A percentile compares a stretch with the other conserved stretches of the same genome.
Conservation (phyloP, 1,284 basidiomycete species). For the Tremellales sp. region DNA sequence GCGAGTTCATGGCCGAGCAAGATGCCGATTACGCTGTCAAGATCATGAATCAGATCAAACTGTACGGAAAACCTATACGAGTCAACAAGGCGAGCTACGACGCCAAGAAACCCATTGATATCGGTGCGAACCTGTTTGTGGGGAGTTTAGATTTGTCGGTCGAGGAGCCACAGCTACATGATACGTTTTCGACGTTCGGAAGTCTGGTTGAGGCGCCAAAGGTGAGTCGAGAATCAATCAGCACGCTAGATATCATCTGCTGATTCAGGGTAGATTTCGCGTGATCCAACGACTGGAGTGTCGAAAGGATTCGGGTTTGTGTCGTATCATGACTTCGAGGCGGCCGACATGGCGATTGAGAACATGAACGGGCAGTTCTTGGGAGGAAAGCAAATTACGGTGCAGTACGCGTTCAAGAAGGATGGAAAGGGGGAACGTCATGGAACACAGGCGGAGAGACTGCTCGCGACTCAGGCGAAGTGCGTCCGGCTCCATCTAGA, state of each 20-base stretch:
- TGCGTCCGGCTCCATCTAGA: constrained; percentile 14
- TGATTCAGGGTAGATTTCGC: constrained; percentile 60
- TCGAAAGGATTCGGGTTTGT: constrained; percentile 98
- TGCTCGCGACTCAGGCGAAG: constrained; percentile 89
- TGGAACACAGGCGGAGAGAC: constrained; percentile 88
- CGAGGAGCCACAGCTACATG: constrained; percentile 86
- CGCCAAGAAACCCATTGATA: constrained; percentile 88
- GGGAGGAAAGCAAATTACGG: constrained; percentile 94
- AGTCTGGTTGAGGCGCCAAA: constrained; percentile 90
- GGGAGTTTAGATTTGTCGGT: constrained; percentile 91
- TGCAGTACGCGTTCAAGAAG: constrained; percentile 98
- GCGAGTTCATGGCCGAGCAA: constrained; percentile 95
- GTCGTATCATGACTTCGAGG: constrained; percentile 94
- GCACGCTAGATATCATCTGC: neutral
- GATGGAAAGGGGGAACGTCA: constrained; percentile 97
- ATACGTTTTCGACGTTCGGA: constrained; percentile 93
- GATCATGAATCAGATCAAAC: constrained; percentile 99
- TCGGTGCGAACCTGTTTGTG: constrained; percentile 95
- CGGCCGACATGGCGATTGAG: constrained; percentile 92
- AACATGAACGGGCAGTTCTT: constrained; percentile 96
- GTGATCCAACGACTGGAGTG: constrained; percentile 74
- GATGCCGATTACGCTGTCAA: constrained; percentile 99
- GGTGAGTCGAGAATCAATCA: constrained; percentile 57
- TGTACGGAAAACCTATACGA: constrained; percentile 96
- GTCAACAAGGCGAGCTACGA: constrained; percentile 98